These are phyloP conservation scores for Henckelia pumila DNA, from an alignment of 257 asterid genomes.

Conservation along the genomic window DNA sequence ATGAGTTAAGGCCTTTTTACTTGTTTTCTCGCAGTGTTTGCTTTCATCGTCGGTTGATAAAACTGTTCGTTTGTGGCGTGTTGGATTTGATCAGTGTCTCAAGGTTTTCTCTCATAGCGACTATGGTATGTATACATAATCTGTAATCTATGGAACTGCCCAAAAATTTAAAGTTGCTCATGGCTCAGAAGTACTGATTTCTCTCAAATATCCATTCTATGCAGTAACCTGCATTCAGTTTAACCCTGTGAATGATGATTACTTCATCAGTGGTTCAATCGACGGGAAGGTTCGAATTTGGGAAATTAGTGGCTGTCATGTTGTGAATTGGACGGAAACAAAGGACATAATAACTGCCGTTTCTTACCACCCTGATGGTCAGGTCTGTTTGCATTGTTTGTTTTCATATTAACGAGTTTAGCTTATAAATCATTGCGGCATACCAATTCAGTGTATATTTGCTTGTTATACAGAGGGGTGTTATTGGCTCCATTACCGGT, in stretches of 20 bases:
- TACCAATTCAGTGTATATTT: constrained; percentile 15
- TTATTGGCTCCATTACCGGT: constrained; percentile 75
- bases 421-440: background rate
- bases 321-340: constrained; percentile 77
- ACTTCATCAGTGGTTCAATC: constrained; percentile 88
- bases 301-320: constrained; percentile 60
- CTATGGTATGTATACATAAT: constrained; percentile 52
- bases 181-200: constrained; percentile 16
- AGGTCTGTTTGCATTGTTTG: constrained; percentile 43
- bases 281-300: constrained; percentile 96
- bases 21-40: constrained; percentile 54
- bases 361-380: constrained; percentile 81
- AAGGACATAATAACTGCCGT: constrained; percentile 88
- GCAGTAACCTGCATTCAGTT: constrained; percentile 89
- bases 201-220: constrained; percentile 30
- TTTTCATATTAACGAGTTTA: background rate
- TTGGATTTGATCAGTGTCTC: constrained; percentile 72
- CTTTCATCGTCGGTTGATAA: constrained; percentile 84
- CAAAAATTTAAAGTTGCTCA: background rate
- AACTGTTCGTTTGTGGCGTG: constrained; percentile 90
- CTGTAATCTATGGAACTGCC: constrained; percentile 2
- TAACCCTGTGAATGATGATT: constrained; percentile 67
- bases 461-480: constrained; percentile 60
- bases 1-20: background rate
- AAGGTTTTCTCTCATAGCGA: constrained; percentile 70